Evolutionary conservation across 2,329 filamentous ascomycete genomes (phyloP).

Genomic region (Beauveria varroae): DNA sequence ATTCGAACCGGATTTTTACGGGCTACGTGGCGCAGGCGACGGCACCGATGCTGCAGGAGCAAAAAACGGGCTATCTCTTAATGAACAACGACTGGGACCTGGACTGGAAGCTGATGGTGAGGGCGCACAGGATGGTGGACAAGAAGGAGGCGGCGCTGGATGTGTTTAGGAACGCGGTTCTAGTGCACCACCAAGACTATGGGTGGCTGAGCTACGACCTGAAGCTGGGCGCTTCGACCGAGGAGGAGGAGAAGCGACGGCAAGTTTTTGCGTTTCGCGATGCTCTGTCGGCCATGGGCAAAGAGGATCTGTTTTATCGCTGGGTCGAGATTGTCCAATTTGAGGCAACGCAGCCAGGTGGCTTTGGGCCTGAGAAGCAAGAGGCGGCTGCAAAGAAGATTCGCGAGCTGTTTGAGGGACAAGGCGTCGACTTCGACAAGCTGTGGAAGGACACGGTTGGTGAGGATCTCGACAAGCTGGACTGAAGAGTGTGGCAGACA

Average conservation of each 20-base stretch:
- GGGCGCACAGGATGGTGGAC: constrained; percentile 63
- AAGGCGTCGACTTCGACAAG: constrained; percentile 74
- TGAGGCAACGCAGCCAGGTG: constrained; percentile 70
- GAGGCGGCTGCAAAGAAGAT: constrained; percentile 65
- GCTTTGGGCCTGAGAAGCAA: constrained; percentile 70
- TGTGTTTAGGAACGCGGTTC: constrained; percentile 63
- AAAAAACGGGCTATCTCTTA: constrained; percentile 82
- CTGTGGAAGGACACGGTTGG: constrained; percentile 64
- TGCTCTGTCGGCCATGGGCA: constrained; percentile 64
- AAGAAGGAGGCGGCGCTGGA: constrained; percentile 51
- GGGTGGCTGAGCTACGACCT: constrained; percentile 59
- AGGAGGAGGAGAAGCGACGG: constrained; percentile 57
- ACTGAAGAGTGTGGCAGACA: background rate
- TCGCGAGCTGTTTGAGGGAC: constrained; percentile 63
- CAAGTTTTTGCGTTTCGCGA: constrained; percentile 79
- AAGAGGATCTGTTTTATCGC: constrained; percentile 82
- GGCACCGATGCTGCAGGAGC: constrained; percentile 54
- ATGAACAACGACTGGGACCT: constrained; percentile 83
- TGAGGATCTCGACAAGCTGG: constrained; percentile 15
- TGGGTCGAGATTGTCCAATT: constrained; percentile 93
- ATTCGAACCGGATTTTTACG: constrained; percentile 51
- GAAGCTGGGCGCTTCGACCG: constrained; percentile 43
- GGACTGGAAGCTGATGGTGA: constrained; percentile 75
- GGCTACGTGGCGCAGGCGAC: constrained; percentile 61
- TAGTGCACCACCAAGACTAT: constrained; percentile 59